phyloP scores from a whole-genome alignment of 164 flowering plant genomes.

The Protea cynaroides region DNA sequence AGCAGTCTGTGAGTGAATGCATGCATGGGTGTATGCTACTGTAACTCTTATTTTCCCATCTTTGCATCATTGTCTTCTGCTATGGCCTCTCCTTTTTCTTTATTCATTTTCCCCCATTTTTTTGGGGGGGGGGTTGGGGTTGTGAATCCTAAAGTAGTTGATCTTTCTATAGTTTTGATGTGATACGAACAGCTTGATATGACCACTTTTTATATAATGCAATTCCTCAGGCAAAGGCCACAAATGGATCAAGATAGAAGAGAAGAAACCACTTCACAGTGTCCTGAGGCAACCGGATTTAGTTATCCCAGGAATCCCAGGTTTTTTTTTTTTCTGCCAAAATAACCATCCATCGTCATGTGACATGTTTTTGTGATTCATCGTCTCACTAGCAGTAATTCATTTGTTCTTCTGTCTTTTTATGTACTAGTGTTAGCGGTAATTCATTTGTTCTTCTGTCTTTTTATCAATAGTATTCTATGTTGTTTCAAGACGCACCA shows the following conservation, averaged over 20 bases:
- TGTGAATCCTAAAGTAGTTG: too few species aligned
- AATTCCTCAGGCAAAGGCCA: slow-evolving; percentile 26
- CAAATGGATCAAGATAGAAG: slow-evolving; percentile 71
- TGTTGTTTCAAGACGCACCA: slow-evolving; percentile 64
- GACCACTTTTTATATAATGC: background rate
- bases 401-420: background rate
- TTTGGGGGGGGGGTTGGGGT: too few species aligned
- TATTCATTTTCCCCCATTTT: too few species aligned
- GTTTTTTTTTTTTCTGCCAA: slow-evolving; percentile 25
- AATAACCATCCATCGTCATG: background rate
- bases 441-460: background rate
- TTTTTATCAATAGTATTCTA: slow-evolving; percentile 46
- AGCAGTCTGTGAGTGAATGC: too few species aligned
- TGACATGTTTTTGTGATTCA: background rate
- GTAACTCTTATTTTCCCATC: too few species aligned
- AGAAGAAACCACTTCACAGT: slow-evolving; percentile 59
- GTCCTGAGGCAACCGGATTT: slow-evolving; percentile 54
- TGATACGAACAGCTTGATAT: background rate
- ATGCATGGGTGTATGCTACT: too few species aligned
- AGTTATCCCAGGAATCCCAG: slow-evolving; percentile 83
- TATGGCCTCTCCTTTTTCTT: too few species aligned
- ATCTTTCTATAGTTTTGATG: too few species aligned
- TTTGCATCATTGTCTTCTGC: too few species aligned
- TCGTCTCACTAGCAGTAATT: background rate
- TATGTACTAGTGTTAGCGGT: background rate